Evolutionary conservation across 2,329 filamentous ascomycete genomes (phyloP).

Genomic region (Penicillium sp.): DNA sequence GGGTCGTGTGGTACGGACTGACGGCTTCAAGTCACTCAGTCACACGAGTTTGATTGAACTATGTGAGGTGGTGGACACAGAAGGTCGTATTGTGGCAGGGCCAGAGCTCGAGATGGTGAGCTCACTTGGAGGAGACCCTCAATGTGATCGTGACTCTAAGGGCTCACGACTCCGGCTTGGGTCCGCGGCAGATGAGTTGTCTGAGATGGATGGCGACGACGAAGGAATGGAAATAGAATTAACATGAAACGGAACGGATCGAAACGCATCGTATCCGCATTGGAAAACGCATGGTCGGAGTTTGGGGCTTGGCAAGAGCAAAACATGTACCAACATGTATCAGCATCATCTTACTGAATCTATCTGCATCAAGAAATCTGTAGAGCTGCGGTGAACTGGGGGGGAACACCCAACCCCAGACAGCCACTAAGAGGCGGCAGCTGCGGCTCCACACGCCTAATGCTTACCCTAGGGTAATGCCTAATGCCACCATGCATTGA

Average conservation of each 20-base stretch:
- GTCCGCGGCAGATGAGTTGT: slow-evolving; percentile 36
- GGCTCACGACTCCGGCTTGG: slow-evolving; percentile 32
- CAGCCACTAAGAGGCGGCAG: slow-evolving; percentile 9
- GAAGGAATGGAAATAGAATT: slow-evolving; percentile 57
- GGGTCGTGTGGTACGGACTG: slow-evolving; percentile 89
- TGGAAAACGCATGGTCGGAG: slow-evolving; percentile 22
- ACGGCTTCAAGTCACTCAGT: slow-evolving; percentile 81
- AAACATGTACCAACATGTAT: neutral
- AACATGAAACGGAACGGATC: slow-evolving; percentile 29
- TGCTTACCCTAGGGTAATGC: too few relatives aligned
- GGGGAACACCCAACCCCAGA: slow-evolving; percentile 13
- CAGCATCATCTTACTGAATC: too few relatives aligned
- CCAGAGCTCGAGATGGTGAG: slow-evolving; percentile 74
- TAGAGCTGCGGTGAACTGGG: slow-evolving; percentile 19
- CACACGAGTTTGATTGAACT: slow-evolving; percentile 83
- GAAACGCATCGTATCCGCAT: neutral
- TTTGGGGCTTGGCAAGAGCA: slow-evolving; percentile 18
- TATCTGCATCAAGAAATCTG: slow-evolving; percentile 10
- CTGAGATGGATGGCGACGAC: slow-evolving; percentile 52
- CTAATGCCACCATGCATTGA: slow-evolving; percentile 1
- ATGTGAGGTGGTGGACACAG: slow-evolving; percentile 89
- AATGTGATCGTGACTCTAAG: slow-evolving; percentile 41
- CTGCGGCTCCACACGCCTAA: slow-evolving; percentile 18
- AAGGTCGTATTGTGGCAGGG: slow-evolving; percentile 87
- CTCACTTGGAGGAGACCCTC: slow-evolving; percentile 55